Conservation (phyloP, 306 rosid genomes). For the Acacia confusa region DNA sequence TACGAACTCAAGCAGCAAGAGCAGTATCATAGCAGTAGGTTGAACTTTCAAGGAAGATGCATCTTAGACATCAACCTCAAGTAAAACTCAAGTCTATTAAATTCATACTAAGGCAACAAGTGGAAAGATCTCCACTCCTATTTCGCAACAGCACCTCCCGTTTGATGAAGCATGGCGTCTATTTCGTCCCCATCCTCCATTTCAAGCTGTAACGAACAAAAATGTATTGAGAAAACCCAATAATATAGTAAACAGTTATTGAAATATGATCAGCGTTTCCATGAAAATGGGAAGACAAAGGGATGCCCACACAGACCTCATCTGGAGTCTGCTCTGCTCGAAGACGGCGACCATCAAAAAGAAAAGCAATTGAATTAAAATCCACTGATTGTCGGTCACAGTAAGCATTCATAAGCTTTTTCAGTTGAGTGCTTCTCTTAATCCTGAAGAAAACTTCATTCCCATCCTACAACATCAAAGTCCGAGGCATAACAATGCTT, state of each 20-base stretch:
- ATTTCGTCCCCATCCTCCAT: slow-evolving; percentile 94
- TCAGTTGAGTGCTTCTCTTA: slow-evolving; percentile 71
- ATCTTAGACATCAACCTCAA: slow-evolving; percentile 27
- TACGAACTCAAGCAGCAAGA: slow-evolving; percentile 22
- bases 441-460: slow-evolving; percentile 84
- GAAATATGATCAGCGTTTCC: not conserved
- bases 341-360: slow-evolving; percentile 78
- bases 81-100: slow-evolving; percentile 31
- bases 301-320: slow-evolving; percentile 42
- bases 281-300: not conserved
- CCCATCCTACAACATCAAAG: slow-evolving; percentile 57
- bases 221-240: slow-evolving; percentile 1
- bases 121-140: not conserved
- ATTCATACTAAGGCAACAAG: slow-evolving; percentile 5
- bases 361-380: slow-evolving; percentile 67
- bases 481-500: not conserved
- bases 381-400: slow-evolving; percentile 79
- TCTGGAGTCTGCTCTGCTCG: slow-evolving; percentile 82
- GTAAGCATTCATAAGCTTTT: slow-evolving; percentile 78
- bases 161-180: slow-evolving; percentile 86
- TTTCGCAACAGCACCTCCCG: slow-evolving; percentile 58
- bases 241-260: not conserved
- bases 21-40: slow-evolving; percentile 20
- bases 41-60: slow-evolving; percentile 18
- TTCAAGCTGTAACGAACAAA: slow-evolving; percentile 55